Evolutionary conservation across 257 asterid genomes (phyloP), one percentile per base, ranked within the genome.

Genomic region (Galeopsis tetrahit): DNA sequence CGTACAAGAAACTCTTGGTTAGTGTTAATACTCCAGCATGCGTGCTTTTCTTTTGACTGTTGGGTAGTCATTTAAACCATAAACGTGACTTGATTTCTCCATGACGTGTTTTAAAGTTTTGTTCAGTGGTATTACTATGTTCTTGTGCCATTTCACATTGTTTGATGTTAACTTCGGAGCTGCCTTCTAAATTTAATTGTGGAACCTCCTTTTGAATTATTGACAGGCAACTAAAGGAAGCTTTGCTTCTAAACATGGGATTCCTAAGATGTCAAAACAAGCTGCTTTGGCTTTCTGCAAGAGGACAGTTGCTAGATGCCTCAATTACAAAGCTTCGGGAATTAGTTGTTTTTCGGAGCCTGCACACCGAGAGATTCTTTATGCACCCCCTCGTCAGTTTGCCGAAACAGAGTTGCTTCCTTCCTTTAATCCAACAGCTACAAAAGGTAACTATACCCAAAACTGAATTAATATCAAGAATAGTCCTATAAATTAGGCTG

Each of bases 161-260:
- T 21, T 31, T 39, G 58, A 35, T 51, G 65, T 44, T 14, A 79
- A 44, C n/a, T 72, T 36, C 49, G 6, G 57, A 72, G 65, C 53
- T 55, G 17, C 57, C 46, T 35, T 68, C 68, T 43, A 46, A 69
- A 56, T 57, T 67, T 62, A 63, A 62, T 66, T 8, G 55, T 56
- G 46, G 38, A 49, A 61, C 36, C 10, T 69, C 42, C 49, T 58
- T 77, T 74, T 76, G 67, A 81, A 77, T 71, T 78, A 69, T 79
- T 83, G 69, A 72, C 94, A 95, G 99, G 96, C 98, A 62, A 95
- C 98, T 76, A 87, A 86, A 69, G 88, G 95, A 76, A 84, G 87
- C 74, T 88, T 67, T 63, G 97, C 97, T 69, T 75, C 93, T 63
- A 92, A 92, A 85, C 81, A 71, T 56, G 98, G 98, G 79, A 82